These are phyloP conservation scores for Pseudozyma sp. DNA, from an alignment of 1,284 basidiomycete genomes.

Conservation along the genomic window DNA sequence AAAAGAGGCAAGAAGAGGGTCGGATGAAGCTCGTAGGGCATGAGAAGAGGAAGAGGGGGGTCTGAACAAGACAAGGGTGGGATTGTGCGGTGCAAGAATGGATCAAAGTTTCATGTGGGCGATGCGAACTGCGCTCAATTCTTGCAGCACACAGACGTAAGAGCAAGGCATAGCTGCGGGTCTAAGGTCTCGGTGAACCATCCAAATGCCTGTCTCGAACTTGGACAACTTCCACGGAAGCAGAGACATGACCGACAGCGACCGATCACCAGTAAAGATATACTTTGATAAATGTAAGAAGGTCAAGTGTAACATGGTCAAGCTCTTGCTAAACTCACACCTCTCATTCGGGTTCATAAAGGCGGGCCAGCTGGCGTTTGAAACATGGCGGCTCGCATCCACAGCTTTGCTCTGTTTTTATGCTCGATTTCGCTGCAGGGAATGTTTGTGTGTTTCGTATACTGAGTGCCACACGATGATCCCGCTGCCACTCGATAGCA, in stretches of 20 bases:
- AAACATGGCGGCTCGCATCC: constrained; percentile 3
- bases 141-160: too few species aligned
- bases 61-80: background rate
- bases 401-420: background rate
- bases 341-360: too few species aligned
- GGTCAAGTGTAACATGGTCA: background rate
- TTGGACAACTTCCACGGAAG: too few species aligned
- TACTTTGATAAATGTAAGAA: background rate
- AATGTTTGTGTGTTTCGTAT: constrained; percentile 15
- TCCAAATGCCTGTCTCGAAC: too few species aligned
- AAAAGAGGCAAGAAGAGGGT: background rate
- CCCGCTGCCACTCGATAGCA: too few species aligned
- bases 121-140: too few species aligned
- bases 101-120: too few species aligned
- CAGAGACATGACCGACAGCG: too few species aligned
- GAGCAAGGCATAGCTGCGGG: too few species aligned
- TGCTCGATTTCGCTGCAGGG: constrained; percentile 3
- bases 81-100: too few species aligned
- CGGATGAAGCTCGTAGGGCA: too few species aligned
- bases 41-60: background rate
- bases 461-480: background rate
- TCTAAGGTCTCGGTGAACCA: too few species aligned
- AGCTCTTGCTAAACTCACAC: background rate
- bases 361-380: background rate
- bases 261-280: background rate